Conservation (phyloP, 352 stramenopile species). For the Phytopythium kandeliae region DNA sequence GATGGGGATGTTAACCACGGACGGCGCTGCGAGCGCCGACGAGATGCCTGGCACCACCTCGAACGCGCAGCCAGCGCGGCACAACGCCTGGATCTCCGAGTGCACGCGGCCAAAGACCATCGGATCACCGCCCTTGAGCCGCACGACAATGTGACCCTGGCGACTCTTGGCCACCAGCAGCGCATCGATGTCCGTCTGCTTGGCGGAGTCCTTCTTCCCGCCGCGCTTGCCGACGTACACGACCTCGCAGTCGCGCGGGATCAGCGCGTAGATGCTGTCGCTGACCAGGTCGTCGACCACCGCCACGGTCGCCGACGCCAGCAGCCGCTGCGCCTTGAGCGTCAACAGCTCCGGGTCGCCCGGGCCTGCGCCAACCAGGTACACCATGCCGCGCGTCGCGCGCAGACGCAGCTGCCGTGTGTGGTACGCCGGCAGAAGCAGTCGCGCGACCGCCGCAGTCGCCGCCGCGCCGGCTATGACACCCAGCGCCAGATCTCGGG, state of each 20-base stretch:
- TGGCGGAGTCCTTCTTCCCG: slow-evolving; percentile 57
- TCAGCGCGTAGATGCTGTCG: slow-evolving; percentile 41
- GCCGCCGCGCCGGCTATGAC: slow-evolving; percentile 38
- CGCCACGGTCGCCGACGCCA: slow-evolving; percentile 43
- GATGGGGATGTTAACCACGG: slow-evolving; percentile 54
- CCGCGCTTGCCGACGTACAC: slow-evolving; percentile 67
- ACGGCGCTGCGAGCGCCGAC: slow-evolving; percentile 52
- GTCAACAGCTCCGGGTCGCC: slow-evolving; percentile 55
- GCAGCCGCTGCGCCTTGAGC: slow-evolving; percentile 35
- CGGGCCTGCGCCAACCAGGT: slow-evolving; percentile 53
- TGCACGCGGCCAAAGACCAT: slow-evolving; percentile 73
- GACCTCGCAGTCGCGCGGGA: slow-evolving; percentile 50
- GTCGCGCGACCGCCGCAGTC: slow-evolving; percentile 21
- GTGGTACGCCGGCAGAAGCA: slow-evolving; percentile 21
- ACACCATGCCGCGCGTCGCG: slow-evolving; percentile 37
- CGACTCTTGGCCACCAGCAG: slow-evolving; percentile 50
- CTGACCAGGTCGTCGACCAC: slow-evolving; percentile 68
- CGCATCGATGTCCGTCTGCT: slow-evolving; percentile 62
- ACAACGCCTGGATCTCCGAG: slow-evolving; percentile 60
- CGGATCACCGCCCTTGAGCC: slow-evolving; percentile 63
- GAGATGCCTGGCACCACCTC: slow-evolving; percentile 67
- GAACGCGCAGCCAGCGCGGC: slow-evolving; percentile 38
- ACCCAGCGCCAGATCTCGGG: slow-evolving; percentile 39
- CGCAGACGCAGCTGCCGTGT: slow-evolving; percentile 19
- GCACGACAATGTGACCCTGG: slow-evolving; percentile 47